Evolutionary conservation across 495 filamentous ascomycete species (phyloP), one percentile per base, ranked within the genome.

Genomic region (Tuber aestivum): DNA sequence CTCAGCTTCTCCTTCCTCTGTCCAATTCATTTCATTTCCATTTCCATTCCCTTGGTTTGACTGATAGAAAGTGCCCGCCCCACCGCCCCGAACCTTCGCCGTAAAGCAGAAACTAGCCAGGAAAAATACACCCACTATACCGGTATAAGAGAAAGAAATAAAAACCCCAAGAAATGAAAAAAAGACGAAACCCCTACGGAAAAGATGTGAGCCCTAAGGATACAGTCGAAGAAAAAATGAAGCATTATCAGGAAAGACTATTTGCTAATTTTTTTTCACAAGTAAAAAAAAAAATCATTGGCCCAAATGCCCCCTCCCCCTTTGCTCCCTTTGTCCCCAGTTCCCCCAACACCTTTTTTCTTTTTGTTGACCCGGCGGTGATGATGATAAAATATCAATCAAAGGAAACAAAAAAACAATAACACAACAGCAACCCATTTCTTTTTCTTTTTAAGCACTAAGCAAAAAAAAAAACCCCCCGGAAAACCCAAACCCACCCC

Each of bases 401-500:
- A 44, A 75, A 37, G 27, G 61, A 72, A 41, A 72, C 48, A 72
- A 37, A 50, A 69, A 69, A 71, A 50, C 73, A 71, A 76, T 78
- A 80, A 81, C 38, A 40, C 38, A 76, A 74, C 70, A 73, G 70
- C 56, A 76, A 81, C 75, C 78, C 70, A 77, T 76, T 81, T 81
- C n/a, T n/a, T 79, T 76, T 73, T 79, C 70, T 74, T 73, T 79
- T 81, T 72, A 48, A 74, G 70, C 77, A 76, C 50, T 42, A 69
- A 74, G 73, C 73, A 69, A 65, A 75, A 37, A 71, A 40, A 40
- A 40, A n/a, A n/a, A n/a, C n/a, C n/a, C n/a, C n/a, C 32, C 41
- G 37, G 41, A 75, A 78, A 81, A 77, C 44, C 75, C 73, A 71
- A 72, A 76, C 76, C 42, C 70, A 79, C 78, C 72, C 69, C 73